Conservation (phyloP, 257 asterid species). For the Nyctanthes arbortristis region DNA sequence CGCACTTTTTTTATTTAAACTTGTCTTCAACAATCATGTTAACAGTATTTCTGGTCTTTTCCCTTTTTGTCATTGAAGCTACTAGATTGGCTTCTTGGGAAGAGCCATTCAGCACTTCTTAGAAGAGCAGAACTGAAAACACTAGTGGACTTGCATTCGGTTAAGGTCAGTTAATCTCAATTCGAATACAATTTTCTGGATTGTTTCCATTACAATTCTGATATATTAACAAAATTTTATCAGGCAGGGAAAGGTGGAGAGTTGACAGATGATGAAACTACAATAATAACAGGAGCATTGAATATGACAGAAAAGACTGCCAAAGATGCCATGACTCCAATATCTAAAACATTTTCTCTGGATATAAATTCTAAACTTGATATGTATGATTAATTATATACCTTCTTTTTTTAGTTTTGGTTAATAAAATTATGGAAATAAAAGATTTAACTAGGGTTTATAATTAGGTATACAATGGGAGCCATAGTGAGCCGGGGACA, state of each 20-base stretch:
- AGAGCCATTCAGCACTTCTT: constrained; percentile 49
- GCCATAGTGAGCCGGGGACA: constrained; percentile 58
- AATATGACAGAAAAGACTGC: constrained; percentile 59
- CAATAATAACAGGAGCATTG: constrained; percentile 69
- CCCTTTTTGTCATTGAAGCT: constrained; percentile 30
- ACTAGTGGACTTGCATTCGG: constrained; percentile 63
- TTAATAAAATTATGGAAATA: not conserved
- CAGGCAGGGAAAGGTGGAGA: constrained; percentile 90
- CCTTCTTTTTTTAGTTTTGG: not conserved
- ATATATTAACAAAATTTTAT: not conserved
- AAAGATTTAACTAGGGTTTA: not conserved
- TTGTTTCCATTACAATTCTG: not conserved
- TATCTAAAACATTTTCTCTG: constrained; percentile 52
- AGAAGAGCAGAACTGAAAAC: constrained; percentile 69
- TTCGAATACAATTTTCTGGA: not conserved
- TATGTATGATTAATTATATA: constrained; percentile 38
- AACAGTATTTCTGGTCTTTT: not conserved
- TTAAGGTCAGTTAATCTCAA: constrained; percentile 34
- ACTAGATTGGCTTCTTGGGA: constrained; percentile 59
- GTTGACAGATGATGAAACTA: constrained; percentile 64
- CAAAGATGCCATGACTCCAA: constrained; percentile 71
- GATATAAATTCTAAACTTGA: constrained; percentile 62
- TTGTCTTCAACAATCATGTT: too few species aligned
- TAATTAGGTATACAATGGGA: constrained; percentile 35
- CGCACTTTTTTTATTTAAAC: too few species aligned